Base-by-base conservation (phyloP, 1,139 yeast genomes). In the Maudiozyma humilis region DNA sequence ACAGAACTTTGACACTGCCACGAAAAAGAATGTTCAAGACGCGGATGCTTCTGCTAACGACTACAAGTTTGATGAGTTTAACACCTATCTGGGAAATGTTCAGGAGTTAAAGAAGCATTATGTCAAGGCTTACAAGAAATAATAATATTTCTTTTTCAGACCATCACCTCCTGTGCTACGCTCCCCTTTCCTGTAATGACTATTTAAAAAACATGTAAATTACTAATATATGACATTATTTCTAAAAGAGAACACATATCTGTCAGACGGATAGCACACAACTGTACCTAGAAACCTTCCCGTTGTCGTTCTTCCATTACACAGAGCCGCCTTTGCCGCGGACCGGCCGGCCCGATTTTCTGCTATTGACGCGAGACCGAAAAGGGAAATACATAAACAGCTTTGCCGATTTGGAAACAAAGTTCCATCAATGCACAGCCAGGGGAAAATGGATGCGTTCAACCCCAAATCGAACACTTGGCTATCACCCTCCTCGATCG, bases 1-100 rank as follows among this genome's bases (percentile, higher is more conserved):
- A 16, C 52, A 55, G 36, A 49, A 54, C 41, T 55, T 55, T 14
- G 44, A 43, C 16, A 43, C 49, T 19, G 30, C 53, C 12, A 40
- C 40, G 2, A 36, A 27, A 13, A 18, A 4, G 6, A 6, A 13
- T 7, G 20, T 13, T 2, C 15, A 30, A 1, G 19, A 7, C 13
- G 8, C 27, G 13, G 29, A 29, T 5, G 18, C 30, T 10, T 12
- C 18, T 6, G 2, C n/a, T 40, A 23, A 34, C 20, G 10, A 19
- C 13, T 46, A 43, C 16, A 29, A 32, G 5, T 47, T 47, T 32
- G 41, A 35, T 30, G 40, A 32, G 1, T 46, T 45, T 19, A 47
- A 41, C 18, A 23, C 36, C 5, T 20, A 23, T 17, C 16, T 42
- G 16, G 32, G 38, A 13, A 18, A 38, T 6, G 25, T 30, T 18